Evolutionary conservation across 345 rosid genomes (phyloP).

Genomic region (Bruguiera gymnorhiza): DNA sequence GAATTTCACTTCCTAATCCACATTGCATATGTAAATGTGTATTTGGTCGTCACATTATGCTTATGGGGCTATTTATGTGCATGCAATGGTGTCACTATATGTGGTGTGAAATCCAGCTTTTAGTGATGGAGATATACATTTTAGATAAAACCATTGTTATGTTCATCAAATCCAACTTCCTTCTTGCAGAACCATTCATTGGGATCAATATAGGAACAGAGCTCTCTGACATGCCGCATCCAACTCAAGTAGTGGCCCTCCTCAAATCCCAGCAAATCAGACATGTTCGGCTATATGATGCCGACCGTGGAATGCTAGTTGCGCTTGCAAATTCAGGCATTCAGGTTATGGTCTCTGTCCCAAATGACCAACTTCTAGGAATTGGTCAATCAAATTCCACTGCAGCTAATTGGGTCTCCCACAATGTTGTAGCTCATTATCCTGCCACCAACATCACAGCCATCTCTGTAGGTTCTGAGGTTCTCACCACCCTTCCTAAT

Average conservation of each 20-base stretch:
- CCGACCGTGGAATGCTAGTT: slow-evolving; percentile 77
- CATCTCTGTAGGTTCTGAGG: slow-evolving; percentile 98
- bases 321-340: slow-evolving; percentile 91
- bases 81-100: no score
- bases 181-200: slow-evolving; percentile 41
- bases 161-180: neutral
- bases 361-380: slow-evolving; percentile 90
- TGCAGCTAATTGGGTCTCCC: slow-evolving; percentile 96
- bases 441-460: slow-evolving; percentile 95
- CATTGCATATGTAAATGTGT: no score
- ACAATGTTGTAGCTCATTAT: slow-evolving; percentile 72
- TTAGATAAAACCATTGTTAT: neutral
- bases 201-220: slow-evolving; percentile 94
- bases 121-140: neutral
- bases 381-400: slow-evolving; percentile 97
- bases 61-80: no score
- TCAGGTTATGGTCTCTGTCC: slow-evolving; percentile 81
- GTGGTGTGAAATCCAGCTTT: neutral
- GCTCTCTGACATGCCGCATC: slow-evolving; percentile 88
- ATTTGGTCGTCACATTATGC: no score
- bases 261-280: slow-evolving; percentile 78
- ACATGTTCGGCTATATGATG: slow-evolving; percentile 78
- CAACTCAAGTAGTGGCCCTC: slow-evolving; percentile 83
- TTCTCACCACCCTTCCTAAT: slow-evolving; percentile 63
- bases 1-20: no score